These are phyloP conservation scores for Venturia carpophila DNA, from an alignment of 2,329 filamentous ascomycete species.

Conservation along the genomic window DNA sequence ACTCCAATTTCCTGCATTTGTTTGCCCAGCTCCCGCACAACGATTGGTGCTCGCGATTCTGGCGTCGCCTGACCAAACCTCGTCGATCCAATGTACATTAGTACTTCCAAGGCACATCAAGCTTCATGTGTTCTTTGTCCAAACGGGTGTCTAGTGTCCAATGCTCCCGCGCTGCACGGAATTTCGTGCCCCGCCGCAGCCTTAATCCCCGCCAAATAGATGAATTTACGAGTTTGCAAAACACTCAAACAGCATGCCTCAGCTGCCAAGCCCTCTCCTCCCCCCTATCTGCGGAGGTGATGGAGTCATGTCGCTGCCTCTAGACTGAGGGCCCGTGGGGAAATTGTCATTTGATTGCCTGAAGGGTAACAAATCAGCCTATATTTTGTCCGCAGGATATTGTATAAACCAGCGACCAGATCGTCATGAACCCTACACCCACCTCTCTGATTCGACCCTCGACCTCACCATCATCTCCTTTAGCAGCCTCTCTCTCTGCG, in stretches of 20 bases:
- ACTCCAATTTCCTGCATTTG: not conserved
- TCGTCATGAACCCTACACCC: too few relatives aligned
- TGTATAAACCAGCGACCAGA: not conserved
- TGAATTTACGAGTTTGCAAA: not conserved
- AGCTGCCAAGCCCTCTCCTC: not conserved
- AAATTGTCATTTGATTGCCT: not conserved
- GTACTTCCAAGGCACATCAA: not conserved
- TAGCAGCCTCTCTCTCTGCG: not conserved
- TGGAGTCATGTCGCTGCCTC: not conserved
- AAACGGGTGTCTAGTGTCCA: not conserved
- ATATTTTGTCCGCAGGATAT: not conserved
- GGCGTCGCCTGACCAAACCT: not conserved
- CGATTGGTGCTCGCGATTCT: not conserved
- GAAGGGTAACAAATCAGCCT: not conserved
- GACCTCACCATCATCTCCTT: too few relatives aligned
- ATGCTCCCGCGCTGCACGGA: not conserved
- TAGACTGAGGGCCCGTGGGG: not conserved
- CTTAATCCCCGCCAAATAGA: not conserved
- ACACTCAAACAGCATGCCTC: not conserved
- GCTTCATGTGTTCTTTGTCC: not conserved
- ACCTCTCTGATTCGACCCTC: not conserved
- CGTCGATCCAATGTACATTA: not conserved
- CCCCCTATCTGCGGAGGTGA: conserved; percentile 1
- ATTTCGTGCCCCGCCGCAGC: not conserved
- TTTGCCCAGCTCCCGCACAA: not conserved